phyloP scores from a whole-genome alignment of 2,329 filamentous ascomycete genomes.

The Exophiala phaeomuriformis region DNA sequence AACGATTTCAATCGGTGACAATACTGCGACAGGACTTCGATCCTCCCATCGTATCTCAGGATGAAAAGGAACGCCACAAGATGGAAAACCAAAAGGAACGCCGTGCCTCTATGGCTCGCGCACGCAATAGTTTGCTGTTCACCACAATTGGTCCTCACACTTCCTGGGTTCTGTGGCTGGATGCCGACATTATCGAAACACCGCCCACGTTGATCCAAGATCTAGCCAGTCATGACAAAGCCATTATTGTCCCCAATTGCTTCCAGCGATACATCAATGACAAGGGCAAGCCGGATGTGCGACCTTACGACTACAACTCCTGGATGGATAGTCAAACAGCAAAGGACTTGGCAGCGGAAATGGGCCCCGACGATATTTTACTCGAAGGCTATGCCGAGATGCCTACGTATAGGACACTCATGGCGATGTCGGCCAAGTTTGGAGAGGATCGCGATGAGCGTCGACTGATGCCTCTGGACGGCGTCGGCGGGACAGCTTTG shows the following conservation, averaged over 20 bases:
- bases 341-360: constrained; percentile 63
- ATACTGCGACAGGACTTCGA: constrained; percentile 96
- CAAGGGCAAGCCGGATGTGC: constrained; percentile 61
- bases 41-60: constrained; percentile 68
- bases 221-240: constrained; percentile 75
- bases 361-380: constrained; percentile 87
- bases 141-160: constrained; percentile 85
- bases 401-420: constrained; percentile 82
- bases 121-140: constrained; percentile 89
- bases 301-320: constrained; percentile 94
- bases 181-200: constrained; percentile 84
- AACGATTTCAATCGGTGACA: constrained; percentile 85
- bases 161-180: constrained; percentile 95
- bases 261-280: constrained; percentile 79
- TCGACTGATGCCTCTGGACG: constrained; percentile 70
- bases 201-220: constrained; percentile 83
- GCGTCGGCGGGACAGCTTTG: constrained; percentile 85
- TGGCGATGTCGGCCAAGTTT: constrained; percentile 69
- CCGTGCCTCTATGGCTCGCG: constrained; percentile 83
- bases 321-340: constrained; percentile 88
- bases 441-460: constrained; percentile 51
- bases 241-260: constrained; percentile 92
- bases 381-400: constrained; percentile 90
- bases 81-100: constrained; percentile 81
- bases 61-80: constrained; percentile 84